phyloP scores from a whole-genome alignment of 768 basidiomycete species.

The Exidia glandulosa region DNA sequence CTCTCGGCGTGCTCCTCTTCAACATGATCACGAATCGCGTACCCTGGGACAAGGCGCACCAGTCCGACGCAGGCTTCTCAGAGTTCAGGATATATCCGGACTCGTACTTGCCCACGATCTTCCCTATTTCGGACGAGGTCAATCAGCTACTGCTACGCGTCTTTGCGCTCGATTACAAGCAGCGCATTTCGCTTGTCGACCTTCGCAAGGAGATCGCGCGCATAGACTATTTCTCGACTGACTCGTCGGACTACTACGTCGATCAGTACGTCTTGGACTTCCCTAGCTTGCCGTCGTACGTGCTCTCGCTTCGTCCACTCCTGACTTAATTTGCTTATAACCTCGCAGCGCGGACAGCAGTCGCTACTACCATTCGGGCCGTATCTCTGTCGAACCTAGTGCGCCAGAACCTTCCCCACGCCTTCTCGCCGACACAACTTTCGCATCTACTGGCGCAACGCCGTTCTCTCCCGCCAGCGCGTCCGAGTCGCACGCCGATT shows the following conservation, averaged over 20 bases:
- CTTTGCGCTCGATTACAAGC: background rate
- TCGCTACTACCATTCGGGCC: too few relatives aligned
- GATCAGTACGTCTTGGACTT: background rate
- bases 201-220: background rate
- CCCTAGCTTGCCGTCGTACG: background rate
- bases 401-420: background rate
- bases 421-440: background rate
- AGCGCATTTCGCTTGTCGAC: background rate
- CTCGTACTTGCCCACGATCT: background rate
- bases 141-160: background rate
- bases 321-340: background rate
- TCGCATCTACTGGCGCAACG: background rate
- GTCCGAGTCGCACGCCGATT: background rate
- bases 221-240: background rate
- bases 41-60: conserved; percentile 64
- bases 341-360: background rate
- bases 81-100: background rate
- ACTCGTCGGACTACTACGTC: background rate
- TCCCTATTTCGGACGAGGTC: background rate
- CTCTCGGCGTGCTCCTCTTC: conserved; percentile 67
- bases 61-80: conserved; percentile 30
- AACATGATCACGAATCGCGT: conserved; percentile 72
- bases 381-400: too few relatives aligned
- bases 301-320: background rate
- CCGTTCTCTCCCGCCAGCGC: background rate